These are phyloP conservation scores for Ceratobasidium sp. DNA, from an alignment of 1,284 basidiomycete genomes.

Conservation along the genomic window DNA sequence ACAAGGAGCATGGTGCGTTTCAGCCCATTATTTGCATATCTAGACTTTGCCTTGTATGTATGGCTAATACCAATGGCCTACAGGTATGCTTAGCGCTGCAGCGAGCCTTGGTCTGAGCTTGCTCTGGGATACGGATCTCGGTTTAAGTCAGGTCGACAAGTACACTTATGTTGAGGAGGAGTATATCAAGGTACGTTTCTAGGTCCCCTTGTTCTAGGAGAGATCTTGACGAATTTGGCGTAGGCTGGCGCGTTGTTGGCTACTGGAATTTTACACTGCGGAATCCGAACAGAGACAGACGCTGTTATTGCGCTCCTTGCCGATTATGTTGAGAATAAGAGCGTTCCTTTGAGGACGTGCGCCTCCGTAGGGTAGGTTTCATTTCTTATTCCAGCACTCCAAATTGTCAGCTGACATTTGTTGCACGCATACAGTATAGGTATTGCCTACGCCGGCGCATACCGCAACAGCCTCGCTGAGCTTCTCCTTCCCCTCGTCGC, in stretches of 20 bases:
- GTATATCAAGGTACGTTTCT: conserved; percentile 80
- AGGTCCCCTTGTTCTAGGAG: not conserved
- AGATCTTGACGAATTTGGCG: not conserved
- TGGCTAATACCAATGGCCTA: conserved; percentile 17
- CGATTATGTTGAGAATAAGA: conserved; percentile 92
- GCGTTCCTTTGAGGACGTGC: conserved; percentile 83
- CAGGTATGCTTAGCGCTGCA: conserved; percentile 96
- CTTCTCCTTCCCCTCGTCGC: conserved; percentile 82
- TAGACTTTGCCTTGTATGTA: no score
- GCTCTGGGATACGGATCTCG: conserved; percentile 96
- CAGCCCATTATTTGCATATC: not conserved
- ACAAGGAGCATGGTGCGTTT: conserved; percentile 89
- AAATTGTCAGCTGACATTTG: not conserved
- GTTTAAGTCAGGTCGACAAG: conserved; percentile 95
- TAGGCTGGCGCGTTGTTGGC: conserved; percentile 94
- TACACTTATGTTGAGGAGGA: conserved; percentile 98
- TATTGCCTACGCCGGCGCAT: conserved; percentile 93
- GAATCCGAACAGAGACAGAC: conserved; percentile 93
- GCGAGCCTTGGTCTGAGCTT: conserved; percentile 93
- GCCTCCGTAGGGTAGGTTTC: conserved; percentile 79
- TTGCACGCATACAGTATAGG: conserved; percentile 66
- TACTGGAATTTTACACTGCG: conserved; percentile 91
- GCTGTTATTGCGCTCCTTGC: conserved; percentile 91
- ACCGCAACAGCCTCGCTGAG: conserved; percentile 85
- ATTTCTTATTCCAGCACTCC: conserved; percentile 1